These are phyloP conservation scores for Stagonosporopsis cucurbitacearum DNA, from an alignment of 2,329 filamentous ascomycete genomes.

Conservation along the genomic window DNA sequence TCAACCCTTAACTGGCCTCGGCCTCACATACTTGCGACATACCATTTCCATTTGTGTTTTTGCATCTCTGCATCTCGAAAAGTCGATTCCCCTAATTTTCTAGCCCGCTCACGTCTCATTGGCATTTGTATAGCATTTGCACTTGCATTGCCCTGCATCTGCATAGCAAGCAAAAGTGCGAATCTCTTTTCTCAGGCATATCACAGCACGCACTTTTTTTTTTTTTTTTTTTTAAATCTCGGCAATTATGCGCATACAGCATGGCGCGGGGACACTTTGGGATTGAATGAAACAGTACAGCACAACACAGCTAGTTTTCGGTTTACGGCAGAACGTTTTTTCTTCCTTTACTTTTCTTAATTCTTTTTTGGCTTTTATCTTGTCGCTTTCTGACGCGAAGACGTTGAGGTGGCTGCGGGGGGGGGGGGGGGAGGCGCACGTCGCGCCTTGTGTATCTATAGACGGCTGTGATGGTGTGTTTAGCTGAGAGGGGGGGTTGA, in stretches of 20 bases:
- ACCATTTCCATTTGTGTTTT: conserved; percentile 20
- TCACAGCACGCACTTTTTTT: not conserved
- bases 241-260: conserved; percentile 22
- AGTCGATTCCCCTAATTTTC: conserved; percentile 3
- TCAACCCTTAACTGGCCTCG: not conserved
- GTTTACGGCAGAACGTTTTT: conserved; percentile 15
- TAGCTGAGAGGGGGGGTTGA: not conserved
- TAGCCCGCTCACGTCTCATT: conserved; percentile 2
- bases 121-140: no score
- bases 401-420: no score
- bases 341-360: not conserved
- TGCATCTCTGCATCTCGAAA: conserved; percentile 15
- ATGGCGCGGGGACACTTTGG: conserved; percentile 21
- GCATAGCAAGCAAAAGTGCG: conserved; percentile 24
- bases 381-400: no score
- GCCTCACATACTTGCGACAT: conserved; percentile 9
- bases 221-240: not conserved
- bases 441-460: conserved; percentile 10
- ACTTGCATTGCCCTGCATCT: no score
- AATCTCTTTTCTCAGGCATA: conserved; percentile 1
- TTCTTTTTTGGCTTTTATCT: not conserved
- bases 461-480: conserved; percentile 1
- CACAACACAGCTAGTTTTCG: not conserved
- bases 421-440: not conserved
- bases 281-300: conserved; percentile 9